These are phyloP conservation scores for Ophiostoma australiae DNA, from an alignment of 2,329 filamentous ascomycete species.

Conservation along the genomic window DNA sequence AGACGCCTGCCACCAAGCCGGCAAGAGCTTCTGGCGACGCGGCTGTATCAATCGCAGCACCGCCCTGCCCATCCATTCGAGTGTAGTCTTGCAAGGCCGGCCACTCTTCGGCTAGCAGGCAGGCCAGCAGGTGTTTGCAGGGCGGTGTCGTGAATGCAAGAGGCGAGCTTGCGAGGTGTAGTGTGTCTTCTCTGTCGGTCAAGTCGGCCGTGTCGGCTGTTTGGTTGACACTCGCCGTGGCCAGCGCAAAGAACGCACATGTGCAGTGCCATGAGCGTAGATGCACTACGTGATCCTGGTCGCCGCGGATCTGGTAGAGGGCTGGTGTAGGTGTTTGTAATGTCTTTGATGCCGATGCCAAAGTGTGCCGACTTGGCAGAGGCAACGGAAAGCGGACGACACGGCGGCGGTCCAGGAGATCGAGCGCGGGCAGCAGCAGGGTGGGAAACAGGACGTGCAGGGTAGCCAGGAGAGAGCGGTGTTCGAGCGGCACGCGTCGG, in stretches of 20 bases:
- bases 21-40: slow-evolving; percentile 58
- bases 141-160: slow-evolving; percentile 38
- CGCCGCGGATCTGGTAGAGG: slow-evolving; percentile 30
- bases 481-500: slow-evolving; percentile 35
- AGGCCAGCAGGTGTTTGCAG: slow-evolving; percentile 89
- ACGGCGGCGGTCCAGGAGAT: slow-evolving; percentile 75
- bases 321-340: slow-evolving; percentile 14
- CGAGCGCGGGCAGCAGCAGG: slow-evolving; percentile 75
- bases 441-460: slow-evolving; percentile 81
- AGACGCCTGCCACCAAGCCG: slow-evolving; percentile 53
- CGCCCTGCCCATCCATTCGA: slow-evolving; percentile 47
- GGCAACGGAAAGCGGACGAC: slow-evolving; percentile 51
- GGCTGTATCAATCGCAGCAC: slow-evolving; percentile 33
- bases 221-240: slow-evolving; percentile 15
- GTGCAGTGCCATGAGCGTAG: slow-evolving; percentile 79
- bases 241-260: slow-evolving; percentile 77
- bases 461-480: slow-evolving; percentile 61
- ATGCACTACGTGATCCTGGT: slow-evolving; percentile 61
- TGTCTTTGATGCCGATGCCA: neutral
- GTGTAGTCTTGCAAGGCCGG: slow-evolving; percentile 47
- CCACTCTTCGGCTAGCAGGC: slow-evolving; percentile 67
- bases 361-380: neutral
- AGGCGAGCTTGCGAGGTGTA: neutral
- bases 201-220: slow-evolving; percentile 13
- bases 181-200: slow-evolving; percentile 21